Conservation (phyloP, 2,329 filamentous ascomycete species). For the Cladosporium sp. region DNA sequence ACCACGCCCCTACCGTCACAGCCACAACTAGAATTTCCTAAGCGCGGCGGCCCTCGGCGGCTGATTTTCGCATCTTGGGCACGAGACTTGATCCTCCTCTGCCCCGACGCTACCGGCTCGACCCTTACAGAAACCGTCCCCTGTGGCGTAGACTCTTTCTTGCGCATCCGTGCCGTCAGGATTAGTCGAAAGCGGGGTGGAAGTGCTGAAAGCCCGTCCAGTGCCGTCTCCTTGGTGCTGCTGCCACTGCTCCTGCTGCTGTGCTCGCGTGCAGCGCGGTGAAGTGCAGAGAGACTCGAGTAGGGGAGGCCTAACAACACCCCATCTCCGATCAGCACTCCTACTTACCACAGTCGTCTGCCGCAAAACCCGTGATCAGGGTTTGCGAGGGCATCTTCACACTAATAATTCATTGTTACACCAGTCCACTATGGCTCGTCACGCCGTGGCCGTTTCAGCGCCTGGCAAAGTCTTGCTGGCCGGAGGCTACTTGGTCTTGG, state of each 20-base stretch:
- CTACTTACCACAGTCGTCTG: background rate
- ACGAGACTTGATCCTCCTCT: slow-evolving; percentile 7
- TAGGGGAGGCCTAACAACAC: background rate
- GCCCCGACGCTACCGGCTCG: slow-evolving; percentile 2
- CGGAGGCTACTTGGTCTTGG: slow-evolving; percentile 91
- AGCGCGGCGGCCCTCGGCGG: slow-evolving; percentile 7
- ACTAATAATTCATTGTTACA: background rate
- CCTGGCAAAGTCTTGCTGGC: slow-evolving; percentile 95
- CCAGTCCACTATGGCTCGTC: slow-evolving; percentile 1
- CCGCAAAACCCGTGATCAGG: background rate
- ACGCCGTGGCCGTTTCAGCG: slow-evolving; percentile 61
- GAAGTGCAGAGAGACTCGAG: too few species aligned
- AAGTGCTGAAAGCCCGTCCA: too few species aligned
- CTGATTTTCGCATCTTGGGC: background rate
- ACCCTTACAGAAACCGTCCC: slow-evolving; percentile 6
- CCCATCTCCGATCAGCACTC: slow-evolving; percentile 8
- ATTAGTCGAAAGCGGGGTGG: slow-evolving; percentile 4
- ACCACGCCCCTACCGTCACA: background rate
- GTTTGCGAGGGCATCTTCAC: background rate
- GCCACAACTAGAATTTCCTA: slow-evolving; percentile 4
- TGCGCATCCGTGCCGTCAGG: background rate
- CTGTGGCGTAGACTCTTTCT: slow-evolving; percentile 9
- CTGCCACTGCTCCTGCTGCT: too few species aligned
- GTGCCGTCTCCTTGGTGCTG: too few species aligned
- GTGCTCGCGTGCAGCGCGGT: too few species aligned